phyloP scores from a whole-genome alignment of 202 grass and related monocot species.

The Bolboschoenoplectus hybrid region DNA sequence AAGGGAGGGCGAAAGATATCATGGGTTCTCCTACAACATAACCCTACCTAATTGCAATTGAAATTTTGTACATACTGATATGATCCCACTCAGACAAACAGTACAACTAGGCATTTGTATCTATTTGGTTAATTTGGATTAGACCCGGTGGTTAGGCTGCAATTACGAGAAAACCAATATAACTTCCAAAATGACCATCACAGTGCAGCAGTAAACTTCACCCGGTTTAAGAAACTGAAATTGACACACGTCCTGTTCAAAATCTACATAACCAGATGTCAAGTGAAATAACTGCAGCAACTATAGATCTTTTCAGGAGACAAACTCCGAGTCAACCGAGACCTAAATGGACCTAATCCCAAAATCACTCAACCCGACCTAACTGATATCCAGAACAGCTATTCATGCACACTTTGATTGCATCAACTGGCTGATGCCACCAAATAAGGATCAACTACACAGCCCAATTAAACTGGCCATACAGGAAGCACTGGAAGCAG shows the following conservation, averaged over 20 bases:
- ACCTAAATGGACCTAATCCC: not conserved
- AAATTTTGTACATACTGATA: not conserved
- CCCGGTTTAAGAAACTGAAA: not conserved
- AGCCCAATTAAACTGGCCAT: not conserved
- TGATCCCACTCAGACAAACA: not conserved
- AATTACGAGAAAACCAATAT: not conserved
- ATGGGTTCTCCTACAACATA: not conserved
- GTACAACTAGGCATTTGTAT: not conserved
- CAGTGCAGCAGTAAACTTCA: not conserved
- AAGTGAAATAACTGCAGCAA: not conserved
- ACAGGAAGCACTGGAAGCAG: not conserved
- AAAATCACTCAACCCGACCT: not conserved
- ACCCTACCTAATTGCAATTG: not conserved
- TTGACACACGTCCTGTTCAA: not conserved
- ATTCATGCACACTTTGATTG: not conserved
- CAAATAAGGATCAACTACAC: slow-evolving; percentile 3
- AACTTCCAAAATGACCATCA: not conserved
- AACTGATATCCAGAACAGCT: slow-evolving; percentile 18
- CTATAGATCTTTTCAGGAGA: not conserved
- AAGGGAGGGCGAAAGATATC: not conserved
- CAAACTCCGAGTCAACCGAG: not conserved
- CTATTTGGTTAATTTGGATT: slow-evolving; percentile 1
- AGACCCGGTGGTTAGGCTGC: not conserved
- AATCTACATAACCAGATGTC: not conserved
- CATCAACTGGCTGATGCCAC: not conserved